Percentiles rank a stretch among this genome's conserved stretches.
These are phyloP conservation scores for Yarrowia divulgata DNA, from an alignment of 805 yeast species.

Conservation along the genomic window DNA sequence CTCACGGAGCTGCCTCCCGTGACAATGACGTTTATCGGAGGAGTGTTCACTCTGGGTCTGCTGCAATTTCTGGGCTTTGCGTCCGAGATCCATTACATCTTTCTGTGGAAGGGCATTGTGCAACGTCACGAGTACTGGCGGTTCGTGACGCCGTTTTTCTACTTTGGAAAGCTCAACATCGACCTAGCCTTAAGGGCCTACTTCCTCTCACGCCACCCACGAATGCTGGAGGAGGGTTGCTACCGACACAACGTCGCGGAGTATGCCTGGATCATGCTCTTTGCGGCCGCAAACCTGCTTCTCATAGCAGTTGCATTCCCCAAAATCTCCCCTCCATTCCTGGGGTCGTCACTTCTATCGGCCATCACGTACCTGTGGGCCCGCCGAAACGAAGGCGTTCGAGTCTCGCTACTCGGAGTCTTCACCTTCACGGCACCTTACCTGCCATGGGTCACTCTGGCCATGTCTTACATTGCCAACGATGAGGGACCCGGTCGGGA, in stretches of 20 bases:
- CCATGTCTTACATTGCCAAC: constrained; percentile 46
- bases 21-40: constrained; percentile 36
- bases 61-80: constrained; percentile 30
- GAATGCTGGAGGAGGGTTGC: constrained; percentile 53
- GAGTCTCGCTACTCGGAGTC: constrained; percentile 54
- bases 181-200: constrained; percentile 51
- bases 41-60: constrained; percentile 35
- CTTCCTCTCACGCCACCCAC: constrained; percentile 53
- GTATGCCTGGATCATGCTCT: constrained; percentile 53
- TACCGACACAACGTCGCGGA: constrained; percentile 49
- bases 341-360: constrained; percentile 53
- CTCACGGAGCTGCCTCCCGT: constrained; percentile 40
- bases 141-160: constrained; percentile 53
- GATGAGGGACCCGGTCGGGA: constrained; percentile 41
- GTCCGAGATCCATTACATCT: constrained; percentile 35
- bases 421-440: constrained; percentile 55
- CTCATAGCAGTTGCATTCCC: constrained; percentile 47
- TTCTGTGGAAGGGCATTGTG: constrained; percentile 34
- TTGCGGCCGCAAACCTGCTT: constrained; percentile 49
- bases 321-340: constrained; percentile 48
- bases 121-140: constrained; percentile 51
- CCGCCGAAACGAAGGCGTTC: constrained; percentile 55
- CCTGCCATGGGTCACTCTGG: constrained; percentile 53
- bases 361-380: constrained; percentile 58
- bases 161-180: constrained; percentile 55